Base-by-base conservation (phyloP, 768 basidiomycete species). In the Tylopilus sp. region DNA sequence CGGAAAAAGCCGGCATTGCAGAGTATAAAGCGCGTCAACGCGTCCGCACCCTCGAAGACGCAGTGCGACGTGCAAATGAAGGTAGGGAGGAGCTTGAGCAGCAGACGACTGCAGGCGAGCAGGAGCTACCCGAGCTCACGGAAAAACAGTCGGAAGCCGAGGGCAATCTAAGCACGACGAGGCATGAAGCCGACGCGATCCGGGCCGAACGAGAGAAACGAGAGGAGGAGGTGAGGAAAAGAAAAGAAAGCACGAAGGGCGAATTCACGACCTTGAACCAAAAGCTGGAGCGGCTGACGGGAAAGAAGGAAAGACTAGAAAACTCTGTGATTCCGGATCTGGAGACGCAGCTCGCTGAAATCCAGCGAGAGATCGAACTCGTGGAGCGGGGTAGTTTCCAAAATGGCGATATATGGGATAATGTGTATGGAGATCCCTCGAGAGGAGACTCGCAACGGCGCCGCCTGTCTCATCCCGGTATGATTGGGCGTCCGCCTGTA, bases 1-100 rank as follows among this genome's bases (percentile, higher is more conserved):
- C 86, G 4, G 93, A 95, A 59, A 92, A 91, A 59, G 80, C 87
- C 49, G 72, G 79, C 0, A 76, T 81, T 1, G 78, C 80, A 2
- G 95, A 98, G 65, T 75, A 81, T 21, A 80, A 92, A n/a, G 83
- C 86, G 10, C 82, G 83, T 40, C 93, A 95, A 66, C 95, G 92
- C 59, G 82, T 87, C 10, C 77, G 93, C 11, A 90, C 94, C 1
- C 71, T 95, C 35, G 92, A 95, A 64, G 92, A 95, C 62, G 88
- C 91, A 3, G 84, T 87, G 12, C 92, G 89, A 62, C 83, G 90
- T 48, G 83, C 88, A 10, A 82, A 80, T 56, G 77, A 80, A 6
- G 76, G 73, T 0, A 75, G 80, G 9, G 73, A 69, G 20, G 71
- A 78, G 13, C 58, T 80, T 48, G 67, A 83, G 65, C 58, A 69